Base-by-base conservation (phyloP, 192 early-diverging fungal species). In the Gigaspora rosea region DNA sequence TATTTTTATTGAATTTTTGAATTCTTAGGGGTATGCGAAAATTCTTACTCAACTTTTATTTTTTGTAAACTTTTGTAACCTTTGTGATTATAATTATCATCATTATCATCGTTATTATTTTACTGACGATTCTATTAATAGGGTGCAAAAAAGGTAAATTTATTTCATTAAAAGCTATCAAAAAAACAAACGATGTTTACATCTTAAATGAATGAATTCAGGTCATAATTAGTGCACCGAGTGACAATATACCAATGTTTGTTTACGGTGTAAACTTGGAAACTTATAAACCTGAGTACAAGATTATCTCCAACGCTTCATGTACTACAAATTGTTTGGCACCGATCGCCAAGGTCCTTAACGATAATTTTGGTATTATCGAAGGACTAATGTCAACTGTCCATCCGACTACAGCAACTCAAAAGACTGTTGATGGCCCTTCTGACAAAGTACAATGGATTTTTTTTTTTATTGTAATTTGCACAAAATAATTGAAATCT, bases 301-400 rank as follows among this genome's bases (percentile, higher is more conserved):
- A 92, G 52, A 91, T 98, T 75, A 88, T 99, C 79, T 97, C 95
- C 78, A 99, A 99, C 85, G 97, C 97, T 75, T 98, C 97, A 33
- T 98, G 97, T 93, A 98, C 97, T 78, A 98, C 97, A 92, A 98
- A 97, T 92, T 97, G 97, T 88, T 86, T 98, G 71, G 96, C 97
- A 36, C 96, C 97, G 61, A 90, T 98, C 71, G 96, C 94, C 87
- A 97, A 97, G 91, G 93, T 97, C 76, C 89, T 98, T 82, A 80
- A 98, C 82, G 96, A 97, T 82, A 89, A 95, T 82, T 98, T 97
- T 85, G 96, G 95, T 69, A 95, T 99, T 81, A 86, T 91, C 63
- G 96, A 98, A 88, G 97, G 92, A 82, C 87, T 99, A 70, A 99
- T 99, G 97, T 96, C 95, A 84, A 99, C 97, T 69, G 92, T 95